Evolutionary conservation across 148 eudicot species (phyloP).

Genomic region (Vaccinium darrowii): DNA sequence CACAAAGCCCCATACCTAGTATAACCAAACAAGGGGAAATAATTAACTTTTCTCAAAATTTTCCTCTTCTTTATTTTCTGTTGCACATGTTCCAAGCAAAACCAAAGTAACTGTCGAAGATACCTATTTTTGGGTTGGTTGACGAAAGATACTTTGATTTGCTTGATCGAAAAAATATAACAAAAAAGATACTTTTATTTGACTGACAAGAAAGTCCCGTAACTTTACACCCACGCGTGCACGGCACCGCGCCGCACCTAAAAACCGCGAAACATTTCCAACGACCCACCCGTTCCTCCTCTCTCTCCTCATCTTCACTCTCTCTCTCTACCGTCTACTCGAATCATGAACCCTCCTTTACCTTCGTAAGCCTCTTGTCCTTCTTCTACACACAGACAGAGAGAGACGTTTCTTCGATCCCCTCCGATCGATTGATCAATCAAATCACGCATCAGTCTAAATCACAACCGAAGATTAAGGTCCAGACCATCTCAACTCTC

Average conservation of each 20-base stretch:
- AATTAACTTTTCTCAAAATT: too few species aligned
- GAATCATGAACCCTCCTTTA: too few species aligned
- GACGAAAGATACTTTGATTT: not conserved
- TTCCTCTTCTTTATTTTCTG: too few species aligned
- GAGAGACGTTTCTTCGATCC: not conserved
- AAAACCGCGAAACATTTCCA: not conserved
- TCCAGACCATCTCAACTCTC: not conserved
- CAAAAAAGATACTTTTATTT: not conserved
- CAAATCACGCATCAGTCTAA: not conserved
- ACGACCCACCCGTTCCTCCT: not conserved
- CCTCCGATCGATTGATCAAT: not conserved
- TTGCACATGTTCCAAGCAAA: too few species aligned
- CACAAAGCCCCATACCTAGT: too few species aligned
- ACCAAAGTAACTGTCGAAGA: too few species aligned
- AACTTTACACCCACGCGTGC: slow-evolving; percentile 3
- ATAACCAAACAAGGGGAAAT: too few species aligned
- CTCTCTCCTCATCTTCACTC: not conserved
- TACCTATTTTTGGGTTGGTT: too few species aligned
- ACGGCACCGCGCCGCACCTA: slow-evolving; percentile 10
- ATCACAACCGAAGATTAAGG: not conserved
- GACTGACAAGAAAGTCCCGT: not conserved
- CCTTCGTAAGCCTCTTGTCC: not conserved
- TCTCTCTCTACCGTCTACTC: not conserved
- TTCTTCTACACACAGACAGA: not conserved
- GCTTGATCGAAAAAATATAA: not conserved